Base-by-base conservation (phyloP, 2,329 filamentous ascomycete genomes). In the Epichloe sylvatica region DNA sequence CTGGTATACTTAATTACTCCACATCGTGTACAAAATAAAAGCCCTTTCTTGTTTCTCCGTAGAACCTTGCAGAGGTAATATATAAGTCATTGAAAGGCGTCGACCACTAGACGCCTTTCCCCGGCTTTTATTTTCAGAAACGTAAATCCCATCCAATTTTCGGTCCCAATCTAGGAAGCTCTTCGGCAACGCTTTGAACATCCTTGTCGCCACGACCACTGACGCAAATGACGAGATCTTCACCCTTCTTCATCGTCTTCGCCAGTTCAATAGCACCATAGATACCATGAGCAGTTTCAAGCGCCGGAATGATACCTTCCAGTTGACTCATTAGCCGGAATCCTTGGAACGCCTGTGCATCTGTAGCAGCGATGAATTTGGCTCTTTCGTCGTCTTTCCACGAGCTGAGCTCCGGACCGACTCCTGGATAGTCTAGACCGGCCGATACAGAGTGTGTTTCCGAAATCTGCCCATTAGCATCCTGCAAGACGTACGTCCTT, bases 401-500 rank as follows among this genome's bases (percentile, higher is more conserved):
- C 55, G 77, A 79, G 35, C 84, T 81, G 49, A 98, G 76, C 68
- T 98, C 92, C 2, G 92, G 92, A 0, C 92, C 92, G 30, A 98
- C 92, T 64, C 91, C 92, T 0, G 92, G 92, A 66, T 98, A 98
- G 69, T 98, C 92, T 6, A 98, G 81, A 54, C 92, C 92, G 3
- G 92, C 92, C 21, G 91, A 97, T 51, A 98, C 84, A 33, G 91
- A 97, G 71, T 98, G 92, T 3, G 92, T 98, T 59, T 97, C 89
- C 52, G 77, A 76, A 62, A 98, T 95, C 69, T 98, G 92, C 5
- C 92, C 92, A 66, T 96, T 80, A 64, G 84, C 75, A 70, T 95
- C 83, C 70, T 98, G 92, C 17, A 98, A 78, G 23, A 98, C 83
- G 64, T 98, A 98, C 3, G 92, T 98, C 58, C 89, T 82, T 19